phyloP scores from a whole-genome alignment of 2,329 filamentous ascomycete genomes.

The Purpureocillium takamizusanense region DNA sequence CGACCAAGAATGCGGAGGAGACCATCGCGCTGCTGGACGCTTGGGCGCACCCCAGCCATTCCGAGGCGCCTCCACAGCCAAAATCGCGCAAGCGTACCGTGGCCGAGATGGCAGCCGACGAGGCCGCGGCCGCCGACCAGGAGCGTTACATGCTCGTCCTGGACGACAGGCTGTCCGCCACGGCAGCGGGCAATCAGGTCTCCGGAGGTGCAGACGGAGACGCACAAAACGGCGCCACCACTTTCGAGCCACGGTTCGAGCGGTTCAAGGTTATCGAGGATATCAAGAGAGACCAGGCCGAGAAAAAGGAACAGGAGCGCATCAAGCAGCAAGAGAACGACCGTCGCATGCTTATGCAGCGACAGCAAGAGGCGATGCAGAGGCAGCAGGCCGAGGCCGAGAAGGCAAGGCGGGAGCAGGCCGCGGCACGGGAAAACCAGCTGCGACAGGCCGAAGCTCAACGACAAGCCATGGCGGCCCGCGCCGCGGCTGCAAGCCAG shows the following conservation, averaged over 20 bases:
- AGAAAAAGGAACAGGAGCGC: constrained; percentile 70
- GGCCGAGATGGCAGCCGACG: constrained; percentile 89
- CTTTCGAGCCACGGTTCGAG: constrained; percentile 80
- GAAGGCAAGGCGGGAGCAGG: constrained; percentile 27
- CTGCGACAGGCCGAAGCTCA: constrained; percentile 26
- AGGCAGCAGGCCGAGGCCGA: constrained; percentile 34
- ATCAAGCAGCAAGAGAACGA: constrained; percentile 54
- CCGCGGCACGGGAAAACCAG: constrained; percentile 24
- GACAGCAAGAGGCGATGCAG: constrained; percentile 35
- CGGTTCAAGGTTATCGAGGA: constrained; percentile 86
- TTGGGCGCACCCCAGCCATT: constrained; percentile 69
- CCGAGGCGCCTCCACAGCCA: constrained; percentile 66
- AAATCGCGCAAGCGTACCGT: constrained; percentile 90
- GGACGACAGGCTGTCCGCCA: constrained; percentile 70
- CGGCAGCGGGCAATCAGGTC: constrained; percentile 46
- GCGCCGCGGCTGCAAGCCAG: constrained; percentile 6
- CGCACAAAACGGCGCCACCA: constrained; percentile 58
- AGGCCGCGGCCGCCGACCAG: constrained; percentile 79
- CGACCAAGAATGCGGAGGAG: constrained; percentile 60
- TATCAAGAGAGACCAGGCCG: constrained; percentile 68
- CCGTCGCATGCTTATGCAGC: constrained; percentile 39
- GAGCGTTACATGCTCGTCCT: constrained; percentile 89
- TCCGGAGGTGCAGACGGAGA: constrained; percentile 58
- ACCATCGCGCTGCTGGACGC: constrained; percentile 63
- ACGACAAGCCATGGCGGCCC: constrained; percentile 21